Conservation (phyloP, 2,329 filamentous ascomycete genomes). For the Paecilomyces formosus region DNA sequence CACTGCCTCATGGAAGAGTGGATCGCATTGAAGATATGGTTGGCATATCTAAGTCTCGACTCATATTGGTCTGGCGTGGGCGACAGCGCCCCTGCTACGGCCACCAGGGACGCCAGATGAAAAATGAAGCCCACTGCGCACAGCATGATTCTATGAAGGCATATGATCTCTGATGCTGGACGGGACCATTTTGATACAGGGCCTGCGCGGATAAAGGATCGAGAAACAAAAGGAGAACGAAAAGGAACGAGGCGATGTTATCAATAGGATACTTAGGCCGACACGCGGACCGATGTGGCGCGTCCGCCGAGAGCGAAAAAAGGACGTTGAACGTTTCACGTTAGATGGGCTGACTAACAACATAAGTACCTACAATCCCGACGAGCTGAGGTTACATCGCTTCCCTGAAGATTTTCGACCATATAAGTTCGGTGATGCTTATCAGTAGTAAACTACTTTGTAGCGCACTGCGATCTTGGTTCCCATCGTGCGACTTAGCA, state of each 20-base stretch:
- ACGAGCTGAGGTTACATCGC: not conserved
- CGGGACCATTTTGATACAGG: not conserved
- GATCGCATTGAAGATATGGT: constrained; percentile 64
- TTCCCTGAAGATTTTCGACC: not conserved
- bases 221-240: not conserved
- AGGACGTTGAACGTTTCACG: not conserved
- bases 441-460: too few species aligned
- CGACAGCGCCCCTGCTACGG: not conserved
- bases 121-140: not conserved
- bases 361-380: not conserved
- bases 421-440: not conserved
- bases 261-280: not conserved
- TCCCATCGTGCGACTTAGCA: too few species aligned
- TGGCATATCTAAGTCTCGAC: constrained; percentile 40
- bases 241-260: not conserved
- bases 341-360: not conserved
- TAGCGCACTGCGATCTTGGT: too few species aligned
- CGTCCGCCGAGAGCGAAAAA: not conserved
- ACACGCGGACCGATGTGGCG: not conserved
- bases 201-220: not conserved
- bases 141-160: not conserved
- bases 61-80: not conserved
- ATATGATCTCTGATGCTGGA: not conserved
- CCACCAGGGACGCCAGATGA: not conserved
- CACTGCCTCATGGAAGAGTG: constrained; percentile 68